Evolutionary conservation across 2,329 filamentous ascomycete species (phyloP), one percentile per base, ranked within the genome.

Genomic region (Parascedosporium putredinis): DNA sequence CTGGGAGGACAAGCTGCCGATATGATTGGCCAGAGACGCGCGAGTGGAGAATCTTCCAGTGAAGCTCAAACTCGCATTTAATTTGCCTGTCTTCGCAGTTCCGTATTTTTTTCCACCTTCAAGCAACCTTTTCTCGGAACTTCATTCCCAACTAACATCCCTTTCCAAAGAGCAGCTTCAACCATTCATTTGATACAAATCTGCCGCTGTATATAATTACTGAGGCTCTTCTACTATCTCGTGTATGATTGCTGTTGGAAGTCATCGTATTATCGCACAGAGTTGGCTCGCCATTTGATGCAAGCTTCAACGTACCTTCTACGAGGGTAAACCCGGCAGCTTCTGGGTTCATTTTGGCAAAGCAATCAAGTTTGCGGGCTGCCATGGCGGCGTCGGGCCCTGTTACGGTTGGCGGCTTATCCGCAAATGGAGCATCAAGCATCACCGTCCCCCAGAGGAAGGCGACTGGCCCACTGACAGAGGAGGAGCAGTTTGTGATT

Each of bases 401-500:
- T 27, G 36, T 49, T 6, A 38, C 18, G 36, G 20, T 36, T 25
- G 24, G 25, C 24, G 20, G 18, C 10, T 31, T 49, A 16, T 24
- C 47, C 3, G 9, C 47, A 16, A 16, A 34, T 24, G 36, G 16
- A 24, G n/a, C 23, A 24, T 23, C 34, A 14, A 38, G 10, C 36
- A 22, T 27, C 16, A 31, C 47, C 33, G 34, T 18, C 33, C 20
- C 34, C 16, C 36, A 31, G 16, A 31, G 33, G 14, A 29, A 31
- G 42, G 25, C 36, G 12, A 25, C 47, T 27, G n/a, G 18, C 40
- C 18, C 47, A 31, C 36, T 49, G 47, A 43, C 47, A 25, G 47
- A 42, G 36, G 34, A 49, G 24, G 47, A 49, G 34, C 47, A 22
- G n/a, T 49, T 49, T 31, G 47, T 42, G 25, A 38, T 49, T 10